These are phyloP conservation scores for Grigorovia yakushimaensis DNA, from an alignment of 805 yeast species.

Conservation along the genomic window DNA sequence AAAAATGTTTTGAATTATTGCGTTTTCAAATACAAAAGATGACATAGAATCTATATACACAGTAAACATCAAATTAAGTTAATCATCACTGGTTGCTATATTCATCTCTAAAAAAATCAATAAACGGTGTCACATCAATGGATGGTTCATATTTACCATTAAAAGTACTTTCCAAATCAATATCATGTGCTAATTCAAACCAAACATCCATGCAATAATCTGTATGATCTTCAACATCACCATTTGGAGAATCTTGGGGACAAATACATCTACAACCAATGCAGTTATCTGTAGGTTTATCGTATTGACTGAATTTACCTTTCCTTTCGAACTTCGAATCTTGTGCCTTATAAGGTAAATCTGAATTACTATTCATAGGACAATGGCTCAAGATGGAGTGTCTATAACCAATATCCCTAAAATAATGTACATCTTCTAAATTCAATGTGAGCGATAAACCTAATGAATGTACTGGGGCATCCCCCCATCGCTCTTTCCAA, in stretches of 20 bases:
- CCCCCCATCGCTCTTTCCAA: constrained; percentile 93
- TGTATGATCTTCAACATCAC: constrained; percentile 48
- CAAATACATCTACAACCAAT: constrained; percentile 86
- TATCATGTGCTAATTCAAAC: constrained; percentile 28
- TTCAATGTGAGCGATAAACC: constrained; percentile 73
- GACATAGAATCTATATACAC: too few relatives aligned
- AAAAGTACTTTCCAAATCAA: constrained; percentile 5
- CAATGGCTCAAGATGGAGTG: constrained; percentile 80
- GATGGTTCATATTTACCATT: constrained; percentile 7
- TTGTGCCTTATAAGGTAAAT: constrained; percentile 40
- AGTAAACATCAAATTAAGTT: too few relatives aligned
- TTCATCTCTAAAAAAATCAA: neutral
- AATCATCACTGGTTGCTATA: neutral
- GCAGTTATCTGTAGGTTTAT: constrained; percentile 34
- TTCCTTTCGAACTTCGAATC: constrained; percentile 17
- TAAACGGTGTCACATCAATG: constrained; percentile 1
- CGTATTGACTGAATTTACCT: constrained; percentile 31
- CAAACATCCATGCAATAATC: constrained; percentile 46
- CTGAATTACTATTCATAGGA: constrained; percentile 41
- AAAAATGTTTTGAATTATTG: too few relatives aligned
- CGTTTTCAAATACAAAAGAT: too few relatives aligned
- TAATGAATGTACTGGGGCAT: constrained; percentile 87
- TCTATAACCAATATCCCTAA: constrained; percentile 83
- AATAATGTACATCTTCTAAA: constrained; percentile 70
- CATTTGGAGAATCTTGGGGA: constrained; percentile 38